Evolutionary conservation across 331 rosid species (phyloP), one percentile per base, ranked within the genome.

Genomic region (Acacia concinna): DNA sequence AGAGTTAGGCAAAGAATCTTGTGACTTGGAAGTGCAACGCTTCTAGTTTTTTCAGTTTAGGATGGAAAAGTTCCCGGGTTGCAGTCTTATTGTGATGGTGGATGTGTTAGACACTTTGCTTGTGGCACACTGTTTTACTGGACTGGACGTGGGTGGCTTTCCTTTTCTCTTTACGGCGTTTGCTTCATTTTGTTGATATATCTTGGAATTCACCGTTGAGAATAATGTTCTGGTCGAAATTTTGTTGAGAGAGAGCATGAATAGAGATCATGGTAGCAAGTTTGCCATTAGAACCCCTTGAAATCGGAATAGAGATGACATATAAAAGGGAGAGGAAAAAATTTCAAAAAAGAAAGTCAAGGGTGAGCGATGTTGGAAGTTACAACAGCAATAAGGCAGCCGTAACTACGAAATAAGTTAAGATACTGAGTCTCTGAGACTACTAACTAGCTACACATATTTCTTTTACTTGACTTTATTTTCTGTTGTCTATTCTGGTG

Each of bases 381-480:
- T 11, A 23, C 34, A 13, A 27, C 20, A 11, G 17, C 4, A 27
- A 59, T 11, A 2, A 12, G 66, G 66, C 20, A 27, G 35, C 13
- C 18, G 35, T 59, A 59, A 12, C 20, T 27, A 0, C 66, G 20
- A 27, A 20, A 27, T 59, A 10, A 27, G 35, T 27, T 59, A 35
- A 35, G 15, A 59, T 59, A 11, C 17, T n/a, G n/a, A n/a, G n/a
- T n/a, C n/a, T 56, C 31, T 51, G 27, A 56, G 63, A 10, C 31
- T 11, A 56, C 63, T 56, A 56, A 23, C 63, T 23, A 56, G 3
- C 15, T 56, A 56, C 27, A 2, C 15, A 18, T 63, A 32, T 69
- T 28, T 38, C 40, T 69, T 62, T 77, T 73, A 46, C 38, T 38
- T 62, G 68, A 21, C 44, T 77, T 71, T 74, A 32, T 40, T 71